Base-by-base conservation (phyloP, 2,329 filamentous ascomycete species). In the Cladosporium sp. region DNA sequence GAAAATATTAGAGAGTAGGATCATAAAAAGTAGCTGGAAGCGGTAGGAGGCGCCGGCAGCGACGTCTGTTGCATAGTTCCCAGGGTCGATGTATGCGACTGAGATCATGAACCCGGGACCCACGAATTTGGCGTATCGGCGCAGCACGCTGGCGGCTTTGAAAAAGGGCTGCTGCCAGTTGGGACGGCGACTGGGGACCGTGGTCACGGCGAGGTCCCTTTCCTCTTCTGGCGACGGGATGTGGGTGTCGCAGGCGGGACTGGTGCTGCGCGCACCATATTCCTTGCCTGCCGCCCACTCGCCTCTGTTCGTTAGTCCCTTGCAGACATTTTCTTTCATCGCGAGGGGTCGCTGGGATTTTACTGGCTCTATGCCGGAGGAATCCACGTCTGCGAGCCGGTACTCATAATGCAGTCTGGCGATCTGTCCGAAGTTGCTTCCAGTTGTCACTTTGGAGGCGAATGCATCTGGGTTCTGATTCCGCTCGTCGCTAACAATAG, bases 51-150 rank as follows among this genome's bases (percentile, higher is more conserved):
- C 81, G 49, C 85, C 85, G 43, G 84, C 84, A 7, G 82, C 79
- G 44, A 87, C 80, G 65, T 84, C 84, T 16, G 85, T 87, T 1
- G 84, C 77, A 64, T 87, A 88, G 66, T 88, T 87, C 65, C 72
- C 72, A 10, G 73, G 74, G 62, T 77, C 74, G 46, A 76, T 76
- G 60, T 77, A 77, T 14, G 74, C 74, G 46, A 76, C 74, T 22
- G 71, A 68, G 35, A 77, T 69, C 69, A 87, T 81, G 63, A 86
- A 85, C 1, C 84, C 84, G 9, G 84, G 84, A 0, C 84, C 84
- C 46, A 87, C 69, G 66, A 87, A 84, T 57, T 62, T 59, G 41
- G 71, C 65, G 61, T 80, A 80, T 37, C 77, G 81, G 58, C 70
- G 46, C 43, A 78, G 48, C 16, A 58, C 48, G 42, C 43, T 18